A percentile compares a stretch with the other conserved stretches of the same genome.
phyloP scores from a whole-genome alignment of 768 basidiomycete species.

The Rhizopogon roseolus region DNA sequence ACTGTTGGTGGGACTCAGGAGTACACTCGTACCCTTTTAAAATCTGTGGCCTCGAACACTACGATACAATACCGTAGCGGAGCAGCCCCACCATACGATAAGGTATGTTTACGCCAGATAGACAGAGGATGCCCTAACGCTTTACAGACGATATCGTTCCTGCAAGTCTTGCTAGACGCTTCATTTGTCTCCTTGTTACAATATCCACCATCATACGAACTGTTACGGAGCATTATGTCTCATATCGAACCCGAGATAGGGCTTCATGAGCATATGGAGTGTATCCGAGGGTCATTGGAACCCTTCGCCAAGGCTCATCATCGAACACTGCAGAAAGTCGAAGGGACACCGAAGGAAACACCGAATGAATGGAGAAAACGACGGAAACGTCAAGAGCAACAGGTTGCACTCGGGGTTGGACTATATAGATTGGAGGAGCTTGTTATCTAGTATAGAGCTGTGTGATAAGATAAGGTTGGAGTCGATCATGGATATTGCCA shows the following conservation, averaged over 20 bases:
- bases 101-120: slow-evolving; percentile 38
- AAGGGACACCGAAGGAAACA: slow-evolving; percentile 26
- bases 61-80: neutral
- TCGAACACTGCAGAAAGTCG: slow-evolving; percentile 38
- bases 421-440: slow-evolving; percentile 73
- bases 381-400: slow-evolving; percentile 49
- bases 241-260: slow-evolving; percentile 53
- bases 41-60: neutral
- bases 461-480: neutral
- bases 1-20: slow-evolving; percentile 32
- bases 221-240: slow-evolving; percentile 45
- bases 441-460: slow-evolving; percentile 33
- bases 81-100: slow-evolving; percentile 6
- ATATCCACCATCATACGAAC: slow-evolving; percentile 50
- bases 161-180: slow-evolving; percentile 66
- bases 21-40: slow-evolving; percentile 1
- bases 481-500: neutral
- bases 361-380: slow-evolving; percentile 47
- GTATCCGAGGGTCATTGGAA: slow-evolving; percentile 54
- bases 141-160: slow-evolving; percentile 50
- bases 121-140: slow-evolving; percentile 34
- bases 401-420: slow-evolving; percentile 49
- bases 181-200: slow-evolving; percentile 66
- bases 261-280: slow-evolving; percentile 45
- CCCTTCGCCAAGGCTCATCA: slow-evolving; percentile 54